Percentiles rank a stretch among this genome's conserved stretches.
Evolutionary conservation across 441 rosid species (phyloP).

Genomic region (Adansonia rubrostipa): DNA sequence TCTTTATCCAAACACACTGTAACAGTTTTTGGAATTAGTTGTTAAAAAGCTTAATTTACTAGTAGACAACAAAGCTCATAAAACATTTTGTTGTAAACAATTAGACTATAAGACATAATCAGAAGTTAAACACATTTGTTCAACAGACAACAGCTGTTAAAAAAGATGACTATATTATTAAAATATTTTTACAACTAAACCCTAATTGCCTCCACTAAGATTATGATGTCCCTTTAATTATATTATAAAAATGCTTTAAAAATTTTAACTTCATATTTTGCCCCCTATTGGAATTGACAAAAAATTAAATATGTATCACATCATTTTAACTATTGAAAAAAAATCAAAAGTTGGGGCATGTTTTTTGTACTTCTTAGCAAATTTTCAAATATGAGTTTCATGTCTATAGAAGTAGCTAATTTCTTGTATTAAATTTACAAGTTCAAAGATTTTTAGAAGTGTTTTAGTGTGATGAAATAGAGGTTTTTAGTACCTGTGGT

Average conservation of each 20-base stretch:
- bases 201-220: neutral
- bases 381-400: neutral
- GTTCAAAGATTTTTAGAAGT: neutral
- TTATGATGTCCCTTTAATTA: neutral
- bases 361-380: neutral
- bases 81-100: neutral
- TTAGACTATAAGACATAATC: neutral
- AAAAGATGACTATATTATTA: neutral
- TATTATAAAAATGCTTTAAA: neutral
- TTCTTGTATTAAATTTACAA: neutral
- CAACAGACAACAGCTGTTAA: neutral
- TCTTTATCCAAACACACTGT: no score
- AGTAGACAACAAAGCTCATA: neutral
- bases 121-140: neutral
- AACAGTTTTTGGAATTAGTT: neutral
- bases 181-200: neutral
- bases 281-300: neutral
- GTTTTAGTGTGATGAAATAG: neutral
- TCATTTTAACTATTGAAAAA: slow-evolving; percentile 1
- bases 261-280: neutral
- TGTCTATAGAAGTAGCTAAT: neutral
- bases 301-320: slow-evolving; percentile 7
- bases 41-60: neutral
- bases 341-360: neutral
- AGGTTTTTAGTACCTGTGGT: slow-evolving; percentile 55